These are phyloP conservation scores for Ophiostoma ulmi DNA, from an alignment of 2,329 filamentous ascomycete genomes.

Conservation along the genomic window DNA sequence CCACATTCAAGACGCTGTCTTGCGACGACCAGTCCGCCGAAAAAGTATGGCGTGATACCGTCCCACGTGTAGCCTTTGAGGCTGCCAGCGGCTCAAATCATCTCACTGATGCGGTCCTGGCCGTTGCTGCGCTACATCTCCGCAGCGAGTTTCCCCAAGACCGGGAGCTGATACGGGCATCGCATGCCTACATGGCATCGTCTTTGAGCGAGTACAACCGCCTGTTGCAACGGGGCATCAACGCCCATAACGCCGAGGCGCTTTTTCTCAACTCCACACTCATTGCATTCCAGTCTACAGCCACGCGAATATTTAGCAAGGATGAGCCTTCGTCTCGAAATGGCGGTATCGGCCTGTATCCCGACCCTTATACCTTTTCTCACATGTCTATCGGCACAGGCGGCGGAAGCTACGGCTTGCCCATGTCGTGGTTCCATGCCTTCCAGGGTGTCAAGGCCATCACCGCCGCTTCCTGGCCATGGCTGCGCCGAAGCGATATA, in stretches of 20 bases:
- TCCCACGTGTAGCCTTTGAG: conserved; percentile 57
- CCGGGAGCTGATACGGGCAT: conserved; percentile 55
- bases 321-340: conserved; percentile 39
- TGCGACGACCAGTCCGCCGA: conserved; percentile 48
- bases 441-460: conserved; percentile 64
- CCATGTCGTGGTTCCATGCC: conserved; percentile 60
- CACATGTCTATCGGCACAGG: conserved; percentile 20
- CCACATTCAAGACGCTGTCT: conserved; percentile 56
- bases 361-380: conserved; percentile 13
- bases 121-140: conserved; percentile 59
- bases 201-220: conserved; percentile 57
- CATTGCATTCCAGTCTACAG: conserved; percentile 62
- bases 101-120: conserved; percentile 59
- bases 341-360: conserved; percentile 13
- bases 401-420: conserved; percentile 48
- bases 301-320: conserved; percentile 57
- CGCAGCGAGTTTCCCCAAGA: conserved; percentile 54
- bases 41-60: conserved; percentile 55
- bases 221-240: conserved; percentile 52
- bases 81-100: conserved; percentile 45
- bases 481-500: conserved; percentile 53
- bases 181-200: conserved; percentile 61
- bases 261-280: conserved; percentile 59
- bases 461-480: conserved; percentile 60
- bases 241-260: conserved; percentile 55